A percentile compares a stretch with the other conserved stretches of the same genome.
Evolutionary conservation across 495 filamentous ascomycete species (phyloP).

Genomic region (Terfezia boudieri): DNA sequence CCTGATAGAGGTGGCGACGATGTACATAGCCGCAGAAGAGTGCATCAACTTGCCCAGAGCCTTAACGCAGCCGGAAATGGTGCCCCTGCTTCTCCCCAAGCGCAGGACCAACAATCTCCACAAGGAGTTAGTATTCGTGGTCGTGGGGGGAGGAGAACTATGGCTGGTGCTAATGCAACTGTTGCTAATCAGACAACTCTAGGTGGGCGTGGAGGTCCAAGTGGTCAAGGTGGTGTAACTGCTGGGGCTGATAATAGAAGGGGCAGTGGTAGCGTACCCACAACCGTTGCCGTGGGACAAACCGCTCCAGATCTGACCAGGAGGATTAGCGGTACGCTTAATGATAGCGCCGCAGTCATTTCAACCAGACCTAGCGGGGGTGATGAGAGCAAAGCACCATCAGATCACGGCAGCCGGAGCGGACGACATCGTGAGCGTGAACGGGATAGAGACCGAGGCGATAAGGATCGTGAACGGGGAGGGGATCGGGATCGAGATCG

Average conservation of each 20-base stretch:
- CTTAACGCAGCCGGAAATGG: background rate
- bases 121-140: background rate
- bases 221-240: background rate
- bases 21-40: background rate
- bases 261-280: background rate
- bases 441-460: conserved; percentile 1
- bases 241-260: background rate
- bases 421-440: conserved; percentile 9
- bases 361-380: conserved; percentile 1
- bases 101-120: background rate
- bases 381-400: conserved; percentile 4
- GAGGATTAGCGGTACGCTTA: conserved; percentile 2
- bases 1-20: background rate
- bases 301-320: conserved; percentile 11
- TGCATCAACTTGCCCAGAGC: background rate
- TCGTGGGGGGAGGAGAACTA: background rate
- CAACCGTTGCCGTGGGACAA: conserved; percentile 2
- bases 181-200: background rate
- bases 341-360: conserved; percentile 3
- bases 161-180: background rate
- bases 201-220: background rate
- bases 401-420: conserved; percentile 13
- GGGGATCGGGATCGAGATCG: conserved; percentile 1
- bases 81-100: background rate
- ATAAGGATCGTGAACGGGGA: conserved; percentile 9